phyloP scores from a whole-genome alignment of 1,284 basidiomycete species.

The Heterobasidion parviporum region DNA sequence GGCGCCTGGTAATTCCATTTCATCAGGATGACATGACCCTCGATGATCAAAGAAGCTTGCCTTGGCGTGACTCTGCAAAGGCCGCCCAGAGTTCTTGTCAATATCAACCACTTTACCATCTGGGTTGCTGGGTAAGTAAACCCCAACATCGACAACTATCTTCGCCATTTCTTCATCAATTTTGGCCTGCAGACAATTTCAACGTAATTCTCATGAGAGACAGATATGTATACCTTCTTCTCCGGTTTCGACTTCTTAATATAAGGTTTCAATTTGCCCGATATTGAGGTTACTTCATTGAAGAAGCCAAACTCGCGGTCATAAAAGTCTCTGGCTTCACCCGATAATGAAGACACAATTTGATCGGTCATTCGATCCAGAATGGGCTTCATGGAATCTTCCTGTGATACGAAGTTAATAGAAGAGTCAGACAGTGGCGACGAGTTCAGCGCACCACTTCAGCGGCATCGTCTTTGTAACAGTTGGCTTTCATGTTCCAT shows the following conservation, averaged over 20 bases:
- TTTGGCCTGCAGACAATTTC: slow-evolving; percentile 60
- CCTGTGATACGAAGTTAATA: slow-evolving; percentile 33
- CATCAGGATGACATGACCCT: not conserved
- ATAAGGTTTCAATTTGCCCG: slow-evolving; percentile 94
- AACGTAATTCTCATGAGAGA: not conserved
- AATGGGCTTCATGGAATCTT: slow-evolving; percentile 91
- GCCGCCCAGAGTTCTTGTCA: slow-evolving; percentile 93
- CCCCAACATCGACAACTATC: slow-evolving; percentile 87
- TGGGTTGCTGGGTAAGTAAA: slow-evolving; percentile 96
- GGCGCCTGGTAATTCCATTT: slow-evolving; percentile 59
- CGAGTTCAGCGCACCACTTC: slow-evolving; percentile 54
- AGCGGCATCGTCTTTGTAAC: slow-evolving; percentile 84
- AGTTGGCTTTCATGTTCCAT: slow-evolving; percentile 99
- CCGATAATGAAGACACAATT: slow-evolving; percentile 83
- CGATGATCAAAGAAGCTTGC: slow-evolving; percentile 26
- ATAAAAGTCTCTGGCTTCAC: slow-evolving; percentile 89
- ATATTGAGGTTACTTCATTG: slow-evolving; percentile 94
- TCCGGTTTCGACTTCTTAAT: slow-evolving; percentile 95
- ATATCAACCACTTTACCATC: slow-evolving; percentile 95
- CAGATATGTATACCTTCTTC: slow-evolving; percentile 68
- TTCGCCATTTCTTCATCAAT: slow-evolving; percentile 99
- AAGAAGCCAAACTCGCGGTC: slow-evolving; percentile 96
- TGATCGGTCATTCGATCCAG: slow-evolving; percentile 84
- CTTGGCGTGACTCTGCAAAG: slow-evolving; percentile 96
- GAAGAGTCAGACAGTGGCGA: not conserved